These are phyloP conservation scores for Pseudogymnoascus sp. DNA, from an alignment of 2,329 filamentous ascomycete species.

Conservation along the genomic window DNA sequence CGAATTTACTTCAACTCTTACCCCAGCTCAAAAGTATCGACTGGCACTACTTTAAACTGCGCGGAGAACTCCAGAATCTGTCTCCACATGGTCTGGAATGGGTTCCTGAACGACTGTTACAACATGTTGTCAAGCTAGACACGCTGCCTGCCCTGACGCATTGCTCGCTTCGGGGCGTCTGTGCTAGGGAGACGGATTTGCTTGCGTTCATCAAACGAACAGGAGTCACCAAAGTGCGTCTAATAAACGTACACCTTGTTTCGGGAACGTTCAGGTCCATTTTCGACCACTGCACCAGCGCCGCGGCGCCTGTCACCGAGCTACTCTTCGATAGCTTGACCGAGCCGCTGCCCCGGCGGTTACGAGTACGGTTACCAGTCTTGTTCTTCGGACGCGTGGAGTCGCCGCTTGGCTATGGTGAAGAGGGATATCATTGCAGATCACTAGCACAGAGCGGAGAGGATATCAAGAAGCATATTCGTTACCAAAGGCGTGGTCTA, in stretches of 20 bases:
- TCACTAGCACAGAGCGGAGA: neutral
- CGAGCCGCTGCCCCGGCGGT: neutral
- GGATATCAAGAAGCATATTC: neutral
- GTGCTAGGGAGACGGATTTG: neutral
- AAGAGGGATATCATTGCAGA: neutral
- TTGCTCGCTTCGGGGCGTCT: neutral
- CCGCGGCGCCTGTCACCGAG: neutral
- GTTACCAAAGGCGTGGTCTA: neutral
- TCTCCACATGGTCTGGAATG: neutral
- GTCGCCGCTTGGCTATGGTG: neutral
- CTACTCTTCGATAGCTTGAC: neutral
- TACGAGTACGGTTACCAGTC: neutral
- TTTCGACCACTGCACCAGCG: neutral
- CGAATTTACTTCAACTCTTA: neutral
- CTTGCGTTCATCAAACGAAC: neutral
- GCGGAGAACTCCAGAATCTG: neutral
- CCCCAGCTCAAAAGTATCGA: neutral
- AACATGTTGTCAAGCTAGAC: neutral
- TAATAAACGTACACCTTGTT: neutral
- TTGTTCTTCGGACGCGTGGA: neutral
- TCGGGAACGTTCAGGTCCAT: neutral
- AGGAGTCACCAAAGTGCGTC: neutral
- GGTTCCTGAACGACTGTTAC: neutral
- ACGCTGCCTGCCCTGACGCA: neutral
- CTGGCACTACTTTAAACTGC: neutral